Evolutionary conservation across 2,329 filamentous ascomycete genomes (phyloP).

Genomic region (Ambrosiella beaveri): DNA sequence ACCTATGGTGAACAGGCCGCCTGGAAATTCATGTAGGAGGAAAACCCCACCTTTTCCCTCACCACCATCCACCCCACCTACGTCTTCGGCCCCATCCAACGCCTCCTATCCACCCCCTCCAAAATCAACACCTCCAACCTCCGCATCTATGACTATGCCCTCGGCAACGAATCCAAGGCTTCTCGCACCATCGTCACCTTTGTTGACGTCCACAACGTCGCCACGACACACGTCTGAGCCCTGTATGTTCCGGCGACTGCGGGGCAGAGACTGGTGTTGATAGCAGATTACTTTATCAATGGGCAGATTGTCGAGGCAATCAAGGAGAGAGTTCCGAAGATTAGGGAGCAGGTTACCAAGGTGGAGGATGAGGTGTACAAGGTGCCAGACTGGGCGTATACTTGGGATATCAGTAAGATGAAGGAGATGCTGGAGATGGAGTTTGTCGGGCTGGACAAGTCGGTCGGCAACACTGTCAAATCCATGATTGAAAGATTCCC

Average conservation of each 20-base stretch:
- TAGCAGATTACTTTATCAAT: conserved; percentile 22
- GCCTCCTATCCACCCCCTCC: conserved; percentile 27
- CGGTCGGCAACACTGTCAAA: conserved; percentile 25
- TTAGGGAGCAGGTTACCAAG: conserved; percentile 20
- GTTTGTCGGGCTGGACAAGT: conserved; percentile 32
- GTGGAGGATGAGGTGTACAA: conserved; percentile 20
- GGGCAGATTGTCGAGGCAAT: conserved; percentile 24
- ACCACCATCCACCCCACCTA: conserved; percentile 44
- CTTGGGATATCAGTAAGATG: conserved; percentile 32
- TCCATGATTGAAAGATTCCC: background rate
- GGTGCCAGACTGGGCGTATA: conserved; percentile 23
- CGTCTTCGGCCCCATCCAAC: conserved; percentile 43
- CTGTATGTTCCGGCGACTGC: conserved; percentile 38
- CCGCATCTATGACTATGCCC: conserved; percentile 44
- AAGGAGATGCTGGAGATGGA: conserved; percentile 33
- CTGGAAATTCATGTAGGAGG: conserved; percentile 29
- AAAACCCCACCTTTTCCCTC: conserved; percentile 37
- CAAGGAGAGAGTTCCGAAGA: conserved; percentile 17
- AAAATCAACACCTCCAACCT: conserved; percentile 39
- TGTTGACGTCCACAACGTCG: conserved; percentile 45
- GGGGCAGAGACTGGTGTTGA: conserved; percentile 45
- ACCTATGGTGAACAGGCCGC: conserved; percentile 50
- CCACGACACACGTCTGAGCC: conserved; percentile 44
- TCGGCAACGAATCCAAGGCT: conserved; percentile 39
- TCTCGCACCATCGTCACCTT: conserved; percentile 29